phyloP scores from a whole-genome alignment of 1,139 yeast species.

The Suzukiozyma palmioleophila region DNA sequence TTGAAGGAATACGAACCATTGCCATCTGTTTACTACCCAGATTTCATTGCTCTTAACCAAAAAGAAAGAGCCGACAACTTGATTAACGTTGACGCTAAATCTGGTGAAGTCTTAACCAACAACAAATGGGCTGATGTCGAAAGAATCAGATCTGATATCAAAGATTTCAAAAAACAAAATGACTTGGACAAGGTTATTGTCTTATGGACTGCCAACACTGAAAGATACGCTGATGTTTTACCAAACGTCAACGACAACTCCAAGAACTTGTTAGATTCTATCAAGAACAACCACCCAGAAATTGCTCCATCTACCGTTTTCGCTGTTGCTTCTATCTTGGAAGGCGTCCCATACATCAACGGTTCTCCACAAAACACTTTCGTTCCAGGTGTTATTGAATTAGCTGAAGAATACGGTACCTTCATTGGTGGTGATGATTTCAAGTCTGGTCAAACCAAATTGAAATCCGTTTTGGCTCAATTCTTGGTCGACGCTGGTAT shows the following conservation, averaged over 20 bases:
- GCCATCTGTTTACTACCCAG: constrained; percentile 90
- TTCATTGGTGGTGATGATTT: constrained; percentile 97
- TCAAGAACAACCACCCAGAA: constrained; percentile 77
- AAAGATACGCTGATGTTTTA: constrained; percentile 77
- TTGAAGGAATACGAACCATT: constrained; percentile 66
- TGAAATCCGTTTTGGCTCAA: constrained; percentile 93
- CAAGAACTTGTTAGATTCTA: constrained; percentile 68
- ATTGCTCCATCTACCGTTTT: constrained; percentile 88
- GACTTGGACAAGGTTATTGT: constrained; percentile 82
- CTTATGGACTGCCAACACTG: constrained; percentile 97
- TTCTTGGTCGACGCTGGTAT: constrained; percentile 97
- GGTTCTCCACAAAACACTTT: constrained; percentile 98
- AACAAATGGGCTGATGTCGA: constrained; percentile 91
- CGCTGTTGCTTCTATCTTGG: constrained; percentile 90
- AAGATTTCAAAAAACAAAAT: constrained; percentile 70
- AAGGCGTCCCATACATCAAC: constrained; percentile 83
- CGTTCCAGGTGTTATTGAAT: constrained; percentile 90
- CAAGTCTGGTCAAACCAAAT: constrained; percentile 94
- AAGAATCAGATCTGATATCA: constrained; percentile 78
- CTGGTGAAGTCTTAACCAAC: constrained; percentile 48
- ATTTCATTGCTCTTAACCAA: constrained; percentile 94
- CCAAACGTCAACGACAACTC: constrained; percentile 86
- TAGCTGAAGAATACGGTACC: constrained; percentile 72
- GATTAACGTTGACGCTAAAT: constrained; percentile 46
- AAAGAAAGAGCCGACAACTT: constrained; percentile 88